Evolutionary conservation across 2,329 filamentous ascomycete genomes (phyloP).

Genomic region (Fonsecaea monophora): DNA sequence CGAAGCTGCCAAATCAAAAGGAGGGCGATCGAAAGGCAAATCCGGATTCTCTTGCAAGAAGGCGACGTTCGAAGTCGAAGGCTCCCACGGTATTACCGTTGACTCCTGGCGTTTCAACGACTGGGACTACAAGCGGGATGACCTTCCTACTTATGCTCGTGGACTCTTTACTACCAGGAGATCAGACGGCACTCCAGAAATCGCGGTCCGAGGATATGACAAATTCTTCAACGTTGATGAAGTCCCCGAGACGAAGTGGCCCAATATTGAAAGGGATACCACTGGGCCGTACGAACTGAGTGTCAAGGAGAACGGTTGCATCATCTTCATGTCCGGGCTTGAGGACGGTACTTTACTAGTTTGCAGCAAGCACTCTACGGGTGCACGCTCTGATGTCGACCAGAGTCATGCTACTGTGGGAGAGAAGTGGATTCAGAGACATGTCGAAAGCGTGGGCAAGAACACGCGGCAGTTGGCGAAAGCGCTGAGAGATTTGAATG

Average conservation of each 20-base stretch:
- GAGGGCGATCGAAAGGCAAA: conserved; percentile 52
- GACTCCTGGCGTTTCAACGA: conserved; percentile 94
- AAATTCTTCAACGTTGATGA: conserved; percentile 98
- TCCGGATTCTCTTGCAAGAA: conserved; percentile 77
- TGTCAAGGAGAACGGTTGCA: conserved; percentile 99
- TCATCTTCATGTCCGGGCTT: conserved; percentile 93
- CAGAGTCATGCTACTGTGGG: conserved; percentile 85
- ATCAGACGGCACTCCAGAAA: conserved; percentile 71
- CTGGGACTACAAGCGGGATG: conserved; percentile 89
- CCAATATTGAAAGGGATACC: conserved; percentile 75
- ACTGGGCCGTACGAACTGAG: conserved; percentile 91
- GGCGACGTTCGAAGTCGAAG: conserved; percentile 74
- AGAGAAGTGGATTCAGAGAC: conserved; percentile 79
- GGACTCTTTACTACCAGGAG: conserved; percentile 88
- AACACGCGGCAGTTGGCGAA: conserved; percentile 78
- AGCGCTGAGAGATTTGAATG: conserved; percentile 78
- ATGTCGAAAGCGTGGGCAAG: conserved; percentile 78
- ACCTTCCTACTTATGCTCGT: conserved; percentile 89
- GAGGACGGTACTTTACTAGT: conserved; percentile 89
- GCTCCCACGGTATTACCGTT: conserved; percentile 70
- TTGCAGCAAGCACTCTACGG: conserved; percentile 99
- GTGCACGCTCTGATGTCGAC: conserved; percentile 71
- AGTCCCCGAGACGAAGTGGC: conserved; percentile 81
- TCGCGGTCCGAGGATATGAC: conserved; percentile 89
- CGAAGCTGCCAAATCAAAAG: conserved; percentile 62